A percentile compares a stretch with the other conserved stretches of the same genome.
Evolutionary conservation across 1,139 yeast genomes (phyloP).

Genomic region (Geotrichum restrictum): DNA sequence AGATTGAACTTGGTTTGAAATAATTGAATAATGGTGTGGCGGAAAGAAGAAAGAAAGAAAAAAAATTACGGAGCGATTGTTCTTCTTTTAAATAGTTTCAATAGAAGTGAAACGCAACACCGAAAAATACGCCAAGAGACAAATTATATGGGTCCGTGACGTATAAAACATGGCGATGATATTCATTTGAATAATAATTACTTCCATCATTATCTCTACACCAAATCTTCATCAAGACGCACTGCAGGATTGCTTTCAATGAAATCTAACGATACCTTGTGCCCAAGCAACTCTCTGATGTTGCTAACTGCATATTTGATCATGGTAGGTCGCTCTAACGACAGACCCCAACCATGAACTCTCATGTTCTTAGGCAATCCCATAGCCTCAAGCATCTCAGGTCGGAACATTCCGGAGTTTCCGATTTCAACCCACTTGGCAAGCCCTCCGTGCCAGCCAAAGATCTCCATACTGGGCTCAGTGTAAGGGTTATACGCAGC

Average conservation of each 20-base stretch:
- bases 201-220: neutral
- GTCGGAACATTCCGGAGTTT: conserved; percentile 98
- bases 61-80: no score
- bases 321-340: conserved; percentile 98
- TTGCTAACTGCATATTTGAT: conserved; percentile 94
- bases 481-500: conserved; percentile 99
- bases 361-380: conserved; percentile 92
- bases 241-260: conserved; percentile 97
- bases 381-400: conserved; percentile 98
- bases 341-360: conserved; percentile 96
- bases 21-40: neutral
- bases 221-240: conserved; percentile 70
- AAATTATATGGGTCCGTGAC: no score
- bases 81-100: no score
- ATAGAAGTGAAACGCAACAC: no score
- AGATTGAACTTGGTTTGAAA: neutral
- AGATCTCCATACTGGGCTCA: conserved; percentile 97
- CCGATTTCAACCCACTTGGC: conserved; percentile 99
- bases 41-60: neutral
- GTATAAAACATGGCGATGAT: no score
- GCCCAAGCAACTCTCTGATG: conserved; percentile 92
- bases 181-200: no score
- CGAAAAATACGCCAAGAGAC: no score
- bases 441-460: conserved; percentile 92
- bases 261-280: conserved; percentile 87